Evolutionary conservation across 1,284 basidiomycete genomes (phyloP), one percentile per base, ranked within the genome.

Genomic region (Termitomyces sp.): DNA sequence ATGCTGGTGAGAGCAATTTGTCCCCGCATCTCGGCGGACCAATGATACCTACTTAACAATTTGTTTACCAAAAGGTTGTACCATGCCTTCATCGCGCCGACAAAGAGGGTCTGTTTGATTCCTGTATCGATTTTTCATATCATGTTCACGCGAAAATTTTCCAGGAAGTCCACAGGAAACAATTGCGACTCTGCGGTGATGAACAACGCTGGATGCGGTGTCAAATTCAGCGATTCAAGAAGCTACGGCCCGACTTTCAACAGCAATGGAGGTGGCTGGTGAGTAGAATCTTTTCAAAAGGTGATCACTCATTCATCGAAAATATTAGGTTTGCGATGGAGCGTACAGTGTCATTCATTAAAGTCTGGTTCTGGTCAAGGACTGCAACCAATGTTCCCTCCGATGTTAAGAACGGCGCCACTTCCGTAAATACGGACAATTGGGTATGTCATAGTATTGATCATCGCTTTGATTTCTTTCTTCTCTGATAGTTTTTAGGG

Each of bases 201-300:
- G 33, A 70, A 70, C 58, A 90, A 90, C 62, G 67, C 73, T 0
- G 86, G 86, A 0, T 91, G 88, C 61, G 82, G 83, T n/a, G 85
- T 89, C 21, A 64, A 70, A 24, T 61, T 79, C 39, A 65, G 60
- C 48, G 74, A 73, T 46, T 48, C 64, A 0, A 70, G 72, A 46
- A 84, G 78, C 61, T 88, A 80, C 61, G 86, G 86, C 0, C 77
- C 82, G 0, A 58, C 64, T 3, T 86, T 88, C 70, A 87, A 89
- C 64, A 60, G 62, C 13, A 74, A 73, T 31, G 82, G 83, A 13
- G 87, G 86, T 34, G 84, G 84, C 61, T 86, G 80, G 78, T 80
- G 57, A 44, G 67, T 62, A 19, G n/a, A 41, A 40, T 39, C 34
- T 5, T 19, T 24, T n/a, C 2, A 8, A 10, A 24, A 30, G 39